Percentiles rank a stretch among this genome's conserved stretches.
Evolutionary conservation across 2,329 filamentous ascomycete genomes (phyloP).

Genomic region (Gyromitra esculenta): DNA sequence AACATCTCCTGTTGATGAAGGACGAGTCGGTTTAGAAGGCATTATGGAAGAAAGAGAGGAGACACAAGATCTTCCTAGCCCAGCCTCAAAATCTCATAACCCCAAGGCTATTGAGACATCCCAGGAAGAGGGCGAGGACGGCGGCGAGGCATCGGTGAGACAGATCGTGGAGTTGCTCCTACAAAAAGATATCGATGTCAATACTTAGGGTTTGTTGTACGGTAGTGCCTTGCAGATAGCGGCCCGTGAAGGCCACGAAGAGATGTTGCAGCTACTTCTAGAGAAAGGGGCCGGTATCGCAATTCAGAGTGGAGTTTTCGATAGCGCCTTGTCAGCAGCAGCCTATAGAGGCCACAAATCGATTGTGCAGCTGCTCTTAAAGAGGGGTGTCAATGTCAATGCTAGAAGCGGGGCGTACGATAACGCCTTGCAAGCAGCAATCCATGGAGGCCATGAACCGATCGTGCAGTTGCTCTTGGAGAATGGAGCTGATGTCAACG

Average conservation of each 20-base stretch:
- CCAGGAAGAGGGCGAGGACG: not conserved
- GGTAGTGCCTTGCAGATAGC: not conserved
- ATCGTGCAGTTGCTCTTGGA: not conserved
- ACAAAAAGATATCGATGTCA: not conserved
- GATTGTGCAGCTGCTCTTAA: not conserved
- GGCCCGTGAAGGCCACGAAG: not conserved
- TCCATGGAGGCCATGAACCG: not conserved
- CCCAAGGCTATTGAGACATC: not conserved
- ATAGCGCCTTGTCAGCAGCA: not conserved
- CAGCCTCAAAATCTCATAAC: not conserved
- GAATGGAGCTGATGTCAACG: not conserved
- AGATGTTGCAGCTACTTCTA: not conserved
- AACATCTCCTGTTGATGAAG: not conserved
- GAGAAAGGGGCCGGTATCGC: not conserved
- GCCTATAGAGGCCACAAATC: not conserved
- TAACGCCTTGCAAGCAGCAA: not conserved
- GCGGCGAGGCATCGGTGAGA: not conserved
- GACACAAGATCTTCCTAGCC: not conserved
- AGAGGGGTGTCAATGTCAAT: not conserved
- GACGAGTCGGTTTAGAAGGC: not conserved
- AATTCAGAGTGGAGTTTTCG: not conserved
- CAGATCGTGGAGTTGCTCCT: not conserved
- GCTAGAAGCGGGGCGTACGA: not conserved
- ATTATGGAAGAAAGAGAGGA: not conserved
- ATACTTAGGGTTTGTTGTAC: not conserved